Conservation (phyloP, 371 early-diverging fungal genomes). For the Lichtheimia hyalospora region DNA sequence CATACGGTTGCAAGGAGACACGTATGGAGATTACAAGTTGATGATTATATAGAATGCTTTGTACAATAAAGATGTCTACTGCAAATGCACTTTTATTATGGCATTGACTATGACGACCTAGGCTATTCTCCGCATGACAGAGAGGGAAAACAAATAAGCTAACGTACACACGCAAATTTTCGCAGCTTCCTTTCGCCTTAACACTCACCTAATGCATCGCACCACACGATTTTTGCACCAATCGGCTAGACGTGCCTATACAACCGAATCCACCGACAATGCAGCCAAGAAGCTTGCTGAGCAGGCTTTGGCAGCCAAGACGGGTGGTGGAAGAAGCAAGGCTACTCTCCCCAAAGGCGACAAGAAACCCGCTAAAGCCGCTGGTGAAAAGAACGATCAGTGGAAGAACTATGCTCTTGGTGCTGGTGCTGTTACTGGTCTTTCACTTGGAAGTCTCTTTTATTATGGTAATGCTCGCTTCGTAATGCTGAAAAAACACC, state of each 20-base stretch:
- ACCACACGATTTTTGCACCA: constrained; percentile 12
- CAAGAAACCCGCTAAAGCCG: constrained; percentile 50
- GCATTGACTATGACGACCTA: no score
- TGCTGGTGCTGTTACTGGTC: constrained; percentile 22
- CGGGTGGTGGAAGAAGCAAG: constrained; percentile 24
- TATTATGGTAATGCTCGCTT: constrained; percentile 20
- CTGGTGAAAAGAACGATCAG: constrained; percentile 19
- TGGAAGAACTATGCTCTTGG: constrained; percentile 29
- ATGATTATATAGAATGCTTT: no score
- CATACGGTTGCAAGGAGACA: constrained; percentile 72
- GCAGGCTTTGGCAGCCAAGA: constrained; percentile 44
- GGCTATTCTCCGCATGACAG: no score
- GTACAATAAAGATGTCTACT: no score
- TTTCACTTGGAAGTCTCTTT: constrained; percentile 18
- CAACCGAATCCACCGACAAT: constrained; percentile 19
- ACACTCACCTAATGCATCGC: no score
- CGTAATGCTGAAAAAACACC: not conserved
- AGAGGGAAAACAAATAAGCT: no score
- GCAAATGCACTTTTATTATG: no score
- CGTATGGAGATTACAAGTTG: constrained; percentile 29
- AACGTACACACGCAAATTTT: no score
- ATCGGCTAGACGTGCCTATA: constrained; percentile 15
- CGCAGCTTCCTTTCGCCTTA: no score
- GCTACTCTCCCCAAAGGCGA: constrained; percentile 50
- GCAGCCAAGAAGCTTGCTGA: constrained; percentile 36